Evolutionary conservation across 2,329 filamentous ascomycete species (phyloP).

Genomic region (Furcasterigmium sp.): DNA sequence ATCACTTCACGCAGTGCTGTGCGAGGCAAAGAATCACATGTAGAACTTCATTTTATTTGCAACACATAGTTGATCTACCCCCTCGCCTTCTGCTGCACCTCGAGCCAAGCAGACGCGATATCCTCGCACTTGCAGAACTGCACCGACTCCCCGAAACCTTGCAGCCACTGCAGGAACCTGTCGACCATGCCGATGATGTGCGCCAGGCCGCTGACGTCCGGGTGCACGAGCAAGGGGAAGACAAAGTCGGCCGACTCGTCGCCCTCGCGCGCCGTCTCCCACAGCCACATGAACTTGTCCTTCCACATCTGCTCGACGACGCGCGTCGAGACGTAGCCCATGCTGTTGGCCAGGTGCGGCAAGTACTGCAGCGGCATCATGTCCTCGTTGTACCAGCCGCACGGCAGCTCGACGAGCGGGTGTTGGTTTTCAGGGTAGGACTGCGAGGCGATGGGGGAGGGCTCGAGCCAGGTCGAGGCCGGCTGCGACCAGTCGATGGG

Average conservation of each 20-base stretch:
- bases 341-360: conserved; percentile 42
- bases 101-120: conserved; percentile 33
- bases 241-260: conserved; percentile 29
- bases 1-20: too few relatives aligned
- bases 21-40: too few relatives aligned
- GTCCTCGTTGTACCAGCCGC: conserved; percentile 45
- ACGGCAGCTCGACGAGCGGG: conserved; percentile 36
- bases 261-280: conserved; percentile 27
- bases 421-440: conserved; percentile 14
- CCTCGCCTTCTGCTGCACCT: conserved; percentile 6
- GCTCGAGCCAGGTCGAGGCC: conserved; percentile 39
- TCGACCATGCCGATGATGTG: conserved; percentile 48
- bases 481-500: conserved; percentile 28
- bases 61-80: too few relatives aligned
- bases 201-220: conserved; percentile 55
- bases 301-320: conserved; percentile 57
- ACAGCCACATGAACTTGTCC: conserved; percentile 53
- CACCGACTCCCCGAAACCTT: conserved; percentile 35
- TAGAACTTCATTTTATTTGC: too few relatives aligned
- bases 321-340: conserved; percentile 52
- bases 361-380: conserved; percentile 42
- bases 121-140: conserved; percentile 37
- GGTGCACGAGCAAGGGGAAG: conserved; percentile 50
- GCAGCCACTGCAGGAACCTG: conserved; percentile 44
- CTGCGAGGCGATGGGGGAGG: conserved; percentile 21